phyloP scores from a whole-genome alignment of 345 rosid species.

The Gossypium mustelinum region DNA sequence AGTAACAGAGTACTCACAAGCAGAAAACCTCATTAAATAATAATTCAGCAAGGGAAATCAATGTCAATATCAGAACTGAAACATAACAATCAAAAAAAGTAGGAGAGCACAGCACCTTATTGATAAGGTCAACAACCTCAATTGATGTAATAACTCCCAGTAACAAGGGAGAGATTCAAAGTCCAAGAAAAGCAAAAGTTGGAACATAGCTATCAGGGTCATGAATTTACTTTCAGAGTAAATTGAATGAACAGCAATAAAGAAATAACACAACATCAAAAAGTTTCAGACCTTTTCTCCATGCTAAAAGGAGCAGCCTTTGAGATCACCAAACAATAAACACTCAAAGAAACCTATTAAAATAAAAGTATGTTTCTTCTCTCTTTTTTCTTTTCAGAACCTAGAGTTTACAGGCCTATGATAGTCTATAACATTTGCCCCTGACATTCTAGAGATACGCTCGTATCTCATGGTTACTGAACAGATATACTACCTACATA shows the following conservation, averaged over 20 bases:
- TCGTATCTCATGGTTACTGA: slow-evolving; percentile 25
- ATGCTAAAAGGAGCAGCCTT: slow-evolving; percentile 24
- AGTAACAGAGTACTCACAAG: background rate
- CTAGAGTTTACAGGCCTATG: slow-evolving; percentile 35
- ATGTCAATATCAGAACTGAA: slow-evolving; percentile 6
- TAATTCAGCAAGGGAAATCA: background rate
- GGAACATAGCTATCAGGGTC: slow-evolving; percentile 45
- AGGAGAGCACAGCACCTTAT: slow-evolving; percentile 8
- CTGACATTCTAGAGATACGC: slow-evolving; percentile 50
- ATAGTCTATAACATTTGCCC: slow-evolving; percentile 24
- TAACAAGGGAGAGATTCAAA: slow-evolving; percentile 33
- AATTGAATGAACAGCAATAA: slow-evolving; percentile 28
- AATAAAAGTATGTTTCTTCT: background rate
- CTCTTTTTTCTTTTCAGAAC: slow-evolving; percentile 9
- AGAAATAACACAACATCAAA: slow-evolving; percentile 41
- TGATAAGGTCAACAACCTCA: slow-evolving; percentile 23
- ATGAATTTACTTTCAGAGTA: slow-evolving; percentile 32
- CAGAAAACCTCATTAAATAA: slow-evolving; percentile 2
- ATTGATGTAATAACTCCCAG: slow-evolving; percentile 39
- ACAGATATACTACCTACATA: background rate
- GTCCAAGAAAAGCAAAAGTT: slow-evolving; percentile 32
- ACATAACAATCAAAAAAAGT: slow-evolving; percentile 9
- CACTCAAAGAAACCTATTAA: slow-evolving; percentile 2
- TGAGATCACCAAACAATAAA: slow-evolving; percentile 24
- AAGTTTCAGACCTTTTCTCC: slow-evolving; percentile 20